These are phyloP conservation scores for Paramyrothecium sp. DNA, from an alignment of 2,329 filamentous ascomycete species.

Conservation along the genomic window DNA sequence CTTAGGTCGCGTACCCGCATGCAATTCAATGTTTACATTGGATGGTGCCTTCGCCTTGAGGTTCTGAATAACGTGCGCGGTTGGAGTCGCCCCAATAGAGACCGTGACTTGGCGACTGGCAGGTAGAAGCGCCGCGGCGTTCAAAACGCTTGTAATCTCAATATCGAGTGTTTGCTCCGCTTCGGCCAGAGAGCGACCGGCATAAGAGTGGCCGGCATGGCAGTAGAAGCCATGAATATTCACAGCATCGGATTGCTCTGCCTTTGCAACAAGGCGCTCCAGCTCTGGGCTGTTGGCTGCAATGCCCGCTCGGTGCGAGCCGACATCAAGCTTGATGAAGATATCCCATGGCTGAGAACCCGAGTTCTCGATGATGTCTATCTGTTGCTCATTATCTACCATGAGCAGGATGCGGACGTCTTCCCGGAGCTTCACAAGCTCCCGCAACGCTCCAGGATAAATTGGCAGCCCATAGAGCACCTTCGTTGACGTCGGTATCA, in stretches of 20 bases:
- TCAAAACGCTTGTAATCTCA: slow-evolving; percentile 27
- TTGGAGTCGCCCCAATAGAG: slow-evolving; percentile 33
- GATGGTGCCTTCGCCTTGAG: slow-evolving; percentile 24
- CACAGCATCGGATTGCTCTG: slow-evolving; percentile 23
- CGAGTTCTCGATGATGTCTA: slow-evolving; percentile 23
- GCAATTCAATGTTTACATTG: slow-evolving; percentile 32
- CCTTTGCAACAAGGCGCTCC: slow-evolving; percentile 20
- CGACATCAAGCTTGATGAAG: slow-evolving; percentile 36
- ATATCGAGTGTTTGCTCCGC: slow-evolving; percentile 25
- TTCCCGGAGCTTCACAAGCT: slow-evolving; percentile 24
- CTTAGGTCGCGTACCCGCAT: slow-evolving; percentile 15
- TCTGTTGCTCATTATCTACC: slow-evolving; percentile 33
- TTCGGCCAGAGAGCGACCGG: slow-evolving; percentile 23
- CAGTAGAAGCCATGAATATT: slow-evolving; percentile 35
- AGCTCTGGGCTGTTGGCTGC: slow-evolving; percentile 21
- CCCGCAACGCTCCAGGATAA: slow-evolving; percentile 28
- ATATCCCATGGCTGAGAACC: slow-evolving; percentile 25
- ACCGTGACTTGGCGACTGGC: slow-evolving; percentile 23
- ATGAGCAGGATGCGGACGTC: slow-evolving; percentile 32
- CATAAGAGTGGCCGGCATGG: slow-evolving; percentile 36
- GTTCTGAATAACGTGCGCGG: slow-evolving; percentile 31
- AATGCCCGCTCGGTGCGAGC: slow-evolving; percentile 31
- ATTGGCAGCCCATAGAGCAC: slow-evolving; percentile 38
- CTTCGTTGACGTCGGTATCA: background rate
- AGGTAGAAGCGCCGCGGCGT: slow-evolving; percentile 25